These are phyloP conservation scores for Pseudogymnoascus sp. DNA, from an alignment of 2,329 filamentous ascomycete genomes.

Conservation along the genomic window DNA sequence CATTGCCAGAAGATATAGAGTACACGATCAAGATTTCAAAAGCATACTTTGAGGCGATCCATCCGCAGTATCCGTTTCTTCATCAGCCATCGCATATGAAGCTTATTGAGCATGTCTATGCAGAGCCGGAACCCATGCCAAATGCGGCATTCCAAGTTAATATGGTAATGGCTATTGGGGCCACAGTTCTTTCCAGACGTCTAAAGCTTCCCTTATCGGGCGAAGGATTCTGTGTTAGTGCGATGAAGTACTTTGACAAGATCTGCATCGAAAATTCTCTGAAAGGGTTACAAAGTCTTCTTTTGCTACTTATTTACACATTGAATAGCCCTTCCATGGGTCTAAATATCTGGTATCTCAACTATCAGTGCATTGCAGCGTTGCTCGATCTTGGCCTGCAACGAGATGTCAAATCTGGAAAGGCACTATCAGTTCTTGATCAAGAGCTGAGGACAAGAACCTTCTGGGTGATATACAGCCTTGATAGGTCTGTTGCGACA, in stretches of 20 bases:
- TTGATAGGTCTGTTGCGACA: constrained; percentile 44
- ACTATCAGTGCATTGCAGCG: constrained; percentile 45
- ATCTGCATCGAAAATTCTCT: constrained; percentile 41
- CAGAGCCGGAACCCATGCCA: constrained; percentile 22
- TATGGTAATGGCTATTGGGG: constrained; percentile 45
- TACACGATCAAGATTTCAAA: constrained; percentile 34
- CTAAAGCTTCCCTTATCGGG: constrained; percentile 36
- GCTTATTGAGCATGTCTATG: constrained; percentile 31
- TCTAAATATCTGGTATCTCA: constrained; percentile 45
- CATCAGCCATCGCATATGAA: constrained; percentile 36
- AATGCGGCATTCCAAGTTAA: constrained; percentile 38
- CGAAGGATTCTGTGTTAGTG: constrained; percentile 41
- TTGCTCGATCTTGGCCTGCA: constrained; percentile 45
- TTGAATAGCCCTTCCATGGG: constrained; percentile 41
- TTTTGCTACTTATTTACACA: constrained; percentile 40
- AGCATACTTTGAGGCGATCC: constrained; percentile 41
- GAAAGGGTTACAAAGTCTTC: constrained; percentile 40
- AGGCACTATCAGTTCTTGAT: constrained; percentile 37
- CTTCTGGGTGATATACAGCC: constrained; percentile 45
- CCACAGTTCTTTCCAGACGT: constrained; percentile 36
- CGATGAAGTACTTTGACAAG: constrained; percentile 38
- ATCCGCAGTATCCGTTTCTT: constrained; percentile 41
- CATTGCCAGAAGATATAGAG: constrained; percentile 26
- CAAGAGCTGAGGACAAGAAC: constrained; percentile 47
- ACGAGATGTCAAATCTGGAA: constrained; percentile 36